Percentiles rank a stretch among this genome's conserved stretches.
phyloP scores from a whole-genome alignment of 2,329 filamentous ascomycete genomes.

The Fusarium dimerum region DNA sequence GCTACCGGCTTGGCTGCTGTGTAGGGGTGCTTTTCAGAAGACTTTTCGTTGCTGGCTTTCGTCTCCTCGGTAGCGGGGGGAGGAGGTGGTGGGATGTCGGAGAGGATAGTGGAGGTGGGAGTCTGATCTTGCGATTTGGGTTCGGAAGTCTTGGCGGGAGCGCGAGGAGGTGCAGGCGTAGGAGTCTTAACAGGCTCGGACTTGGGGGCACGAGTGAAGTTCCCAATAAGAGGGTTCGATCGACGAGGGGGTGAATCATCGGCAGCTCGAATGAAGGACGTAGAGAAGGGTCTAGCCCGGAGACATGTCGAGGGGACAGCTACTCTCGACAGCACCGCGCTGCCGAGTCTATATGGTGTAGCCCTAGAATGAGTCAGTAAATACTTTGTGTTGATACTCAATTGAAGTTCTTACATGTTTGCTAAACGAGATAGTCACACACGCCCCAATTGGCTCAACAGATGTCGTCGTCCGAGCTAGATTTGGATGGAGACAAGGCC shows the following conservation, averaged over 20 bases:
- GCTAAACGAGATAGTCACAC: conserved; percentile 9
- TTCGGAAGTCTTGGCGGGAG: conserved; percentile 1
- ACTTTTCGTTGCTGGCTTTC: conserved; percentile 1
- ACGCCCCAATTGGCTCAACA: conserved; percentile 20
- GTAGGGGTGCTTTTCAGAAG: conserved; percentile 23
- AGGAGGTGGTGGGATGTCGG: conserved; percentile 14
- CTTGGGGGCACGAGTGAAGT: conserved; percentile 12
- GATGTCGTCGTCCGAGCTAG: conserved; percentile 17
- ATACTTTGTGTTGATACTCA: rapidly evolving
- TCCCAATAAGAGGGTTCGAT: conserved; percentile 35
- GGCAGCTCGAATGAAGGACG: conserved; percentile 31
- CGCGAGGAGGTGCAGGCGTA: neutral
- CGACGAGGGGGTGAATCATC: conserved; percentile 15
- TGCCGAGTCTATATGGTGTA: conserved; percentile 28
- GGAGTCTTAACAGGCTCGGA: conserved; percentile 10
- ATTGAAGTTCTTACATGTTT: conserved; percentile 19
- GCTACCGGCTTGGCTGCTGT: conserved; percentile 24
- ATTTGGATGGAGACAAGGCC: conserved; percentile 2
- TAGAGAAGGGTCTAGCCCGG: conserved; percentile 34
- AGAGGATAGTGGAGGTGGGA: conserved; percentile 1
- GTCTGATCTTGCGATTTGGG: conserved; percentile 9
- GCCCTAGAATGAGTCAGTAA: conserved; percentile 27
- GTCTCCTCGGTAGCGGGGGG: conserved; percentile 2
- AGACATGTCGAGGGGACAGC: conserved; percentile 21
- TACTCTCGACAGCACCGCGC: conserved; percentile 34